Conservation (phyloP, 1,284 basidiomycete genomes). For the Laetiporus sulphureus region DNA sequence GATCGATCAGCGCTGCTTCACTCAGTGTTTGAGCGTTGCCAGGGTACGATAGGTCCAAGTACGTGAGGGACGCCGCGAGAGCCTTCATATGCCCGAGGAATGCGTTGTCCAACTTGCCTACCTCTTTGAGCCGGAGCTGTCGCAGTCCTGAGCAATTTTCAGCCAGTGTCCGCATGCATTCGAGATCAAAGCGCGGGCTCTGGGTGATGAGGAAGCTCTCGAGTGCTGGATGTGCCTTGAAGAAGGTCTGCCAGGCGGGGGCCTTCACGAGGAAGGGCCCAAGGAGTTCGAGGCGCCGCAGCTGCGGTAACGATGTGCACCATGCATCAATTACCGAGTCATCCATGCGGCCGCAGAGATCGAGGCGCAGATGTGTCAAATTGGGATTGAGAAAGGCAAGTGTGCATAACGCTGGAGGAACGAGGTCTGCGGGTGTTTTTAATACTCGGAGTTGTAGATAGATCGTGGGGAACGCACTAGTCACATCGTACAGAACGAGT, state of each 20-base stretch:
- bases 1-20: constrained; percentile 40
- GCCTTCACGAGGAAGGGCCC: constrained; percentile 85
- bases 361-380: constrained; percentile 69
- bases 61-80: constrained; percentile 37
- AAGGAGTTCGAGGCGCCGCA: constrained; percentile 75
- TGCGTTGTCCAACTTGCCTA: constrained; percentile 65
- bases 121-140: constrained; percentile 74
- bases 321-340: constrained; percentile 63
- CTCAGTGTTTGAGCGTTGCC: constrained; percentile 28
- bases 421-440: constrained; percentile 44
- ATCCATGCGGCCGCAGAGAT: constrained; percentile 84
- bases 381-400: constrained; percentile 79
- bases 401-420: constrained; percentile 57
- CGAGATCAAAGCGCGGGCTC: constrained; percentile 82
- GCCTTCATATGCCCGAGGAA: constrained; percentile 52
- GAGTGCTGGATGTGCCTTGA: constrained; percentile 56
- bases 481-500: constrained; percentile 86
- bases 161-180: constrained; percentile 62
- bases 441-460: neutral
- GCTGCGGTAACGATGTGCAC: constrained; percentile 54
- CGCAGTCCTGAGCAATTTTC: constrained; percentile 54
- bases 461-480: constrained; percentile 52
- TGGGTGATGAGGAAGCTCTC: constrained; percentile 77
- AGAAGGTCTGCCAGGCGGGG: constrained; percentile 73
- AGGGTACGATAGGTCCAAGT: constrained; percentile 45